These are phyloP conservation scores for Austroboletus novae-zelandiae DNA, from an alignment of 1,284 basidiomycete species.

Conservation along the genomic window DNA sequence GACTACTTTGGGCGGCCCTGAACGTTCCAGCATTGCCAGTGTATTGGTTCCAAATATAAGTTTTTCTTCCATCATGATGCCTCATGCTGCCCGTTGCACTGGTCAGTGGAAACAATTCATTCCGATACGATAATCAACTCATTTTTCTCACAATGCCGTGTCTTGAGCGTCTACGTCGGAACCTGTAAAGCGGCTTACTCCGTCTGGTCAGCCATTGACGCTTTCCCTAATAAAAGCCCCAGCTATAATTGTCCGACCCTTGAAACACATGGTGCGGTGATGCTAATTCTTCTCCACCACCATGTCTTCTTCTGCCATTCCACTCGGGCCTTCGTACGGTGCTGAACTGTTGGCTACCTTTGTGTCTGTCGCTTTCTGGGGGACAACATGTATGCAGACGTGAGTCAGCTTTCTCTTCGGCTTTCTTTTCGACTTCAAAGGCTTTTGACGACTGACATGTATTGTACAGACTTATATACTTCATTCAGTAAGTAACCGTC, in stretches of 20 bases:
- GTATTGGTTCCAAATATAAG: too few species aligned
- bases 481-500: conserved; percentile 1
- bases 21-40: too few species aligned
- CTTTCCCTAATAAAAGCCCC: neutral
- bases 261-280: neutral
- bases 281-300: neutral
- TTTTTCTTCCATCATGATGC: too few species aligned
- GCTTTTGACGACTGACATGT: neutral
- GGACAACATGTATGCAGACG: conserved; percentile 14
- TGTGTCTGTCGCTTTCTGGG: conserved; percentile 11
- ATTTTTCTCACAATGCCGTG: too few species aligned
- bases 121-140: too few species aligned
- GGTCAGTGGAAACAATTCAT: too few species aligned
- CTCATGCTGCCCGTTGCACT: too few species aligned
- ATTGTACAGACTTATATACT: neutral
- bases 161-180: too few species aligned
- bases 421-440: neutral
- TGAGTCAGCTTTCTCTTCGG: neutral
- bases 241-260: neutral
- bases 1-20: too few species aligned
- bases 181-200: neutral
- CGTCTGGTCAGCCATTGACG: too few species aligned
- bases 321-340: conserved; percentile 5
- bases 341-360: conserved; percentile 11
- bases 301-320: conserved; percentile 6